Percentiles rank a stretch among this genome's conserved stretches.
Conservation (phyloP, 75 land plant genomes). For the Cunninghamia lanceolata region DNA sequence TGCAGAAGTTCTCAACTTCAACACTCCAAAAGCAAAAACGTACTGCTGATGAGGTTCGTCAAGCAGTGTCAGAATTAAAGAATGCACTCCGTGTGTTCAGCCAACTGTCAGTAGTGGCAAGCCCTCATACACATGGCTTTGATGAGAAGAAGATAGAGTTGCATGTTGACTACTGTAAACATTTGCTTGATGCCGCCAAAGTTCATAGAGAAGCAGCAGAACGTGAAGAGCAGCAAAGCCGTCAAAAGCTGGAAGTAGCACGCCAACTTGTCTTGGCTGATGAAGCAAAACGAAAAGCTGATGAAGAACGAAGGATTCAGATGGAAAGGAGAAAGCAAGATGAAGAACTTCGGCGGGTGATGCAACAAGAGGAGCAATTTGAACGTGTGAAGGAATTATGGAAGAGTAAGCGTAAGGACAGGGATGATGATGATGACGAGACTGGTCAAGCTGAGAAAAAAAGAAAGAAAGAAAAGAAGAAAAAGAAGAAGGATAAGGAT, state of each 20-base stretch:
- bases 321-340: slow-evolving; percentile 86
- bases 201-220: slow-evolving; percentile 91
- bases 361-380: slow-evolving; percentile 62
- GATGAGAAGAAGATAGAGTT: slow-evolving; percentile 94
- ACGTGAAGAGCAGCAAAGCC: slow-evolving; percentile 80
- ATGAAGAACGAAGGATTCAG: slow-evolving; percentile 84
- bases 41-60: slow-evolving; percentile 95
- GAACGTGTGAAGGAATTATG: slow-evolving; percentile 80
- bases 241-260: slow-evolving; percentile 75
- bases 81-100: slow-evolving; percentile 93
- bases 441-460: slow-evolving; percentile 56
- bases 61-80: slow-evolving; percentile 79
- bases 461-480: slow-evolving; percentile 70
- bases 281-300: slow-evolving; percentile 90
- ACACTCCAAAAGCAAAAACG: slow-evolving; percentile 86
- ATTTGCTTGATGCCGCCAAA: slow-evolving; percentile 91
- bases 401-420: slow-evolving; percentile 62
- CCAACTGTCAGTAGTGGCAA: slow-evolving; percentile 70
- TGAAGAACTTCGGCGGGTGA: slow-evolving; percentile 62
- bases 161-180: slow-evolving; percentile 93
- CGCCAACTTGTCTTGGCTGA: slow-evolving; percentile 82
- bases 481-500: slow-evolving; percentile 62
- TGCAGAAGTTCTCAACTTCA: slow-evolving; percentile 94
- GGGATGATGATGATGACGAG: slow-evolving; percentile 62
- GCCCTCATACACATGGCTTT: slow-evolving; percentile 82